These are phyloP conservation scores for Alternaria sp. DNA, from an alignment of 2,329 filamentous ascomycete genomes.

Conservation along the genomic window DNA sequence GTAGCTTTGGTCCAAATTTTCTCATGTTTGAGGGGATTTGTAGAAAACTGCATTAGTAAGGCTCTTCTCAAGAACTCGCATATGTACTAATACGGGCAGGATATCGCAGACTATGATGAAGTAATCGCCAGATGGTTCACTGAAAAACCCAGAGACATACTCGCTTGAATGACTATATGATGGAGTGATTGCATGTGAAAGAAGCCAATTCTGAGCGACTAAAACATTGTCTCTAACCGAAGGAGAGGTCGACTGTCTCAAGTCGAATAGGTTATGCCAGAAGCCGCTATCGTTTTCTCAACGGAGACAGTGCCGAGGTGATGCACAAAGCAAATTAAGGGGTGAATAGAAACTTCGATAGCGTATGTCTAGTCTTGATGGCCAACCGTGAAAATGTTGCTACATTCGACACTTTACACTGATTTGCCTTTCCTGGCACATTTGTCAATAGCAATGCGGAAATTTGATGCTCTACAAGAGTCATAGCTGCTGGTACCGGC, in stretches of 20 bases:
- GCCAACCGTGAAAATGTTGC: conserved; percentile 10
- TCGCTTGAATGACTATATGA: too few relatives aligned
- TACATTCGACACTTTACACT: conserved; percentile 4
- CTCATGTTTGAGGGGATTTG: background rate
- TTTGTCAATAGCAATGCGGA: background rate
- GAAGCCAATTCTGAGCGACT: too few relatives aligned
- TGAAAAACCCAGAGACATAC: background rate
- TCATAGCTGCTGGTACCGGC: conserved; percentile 2
- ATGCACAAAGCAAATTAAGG: background rate
- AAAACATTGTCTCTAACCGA: too few relatives aligned
- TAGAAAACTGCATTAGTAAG: background rate
- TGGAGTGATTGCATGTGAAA: too few relatives aligned
- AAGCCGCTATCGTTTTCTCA: background rate
- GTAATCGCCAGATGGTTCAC: background rate
- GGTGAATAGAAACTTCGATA: background rate
- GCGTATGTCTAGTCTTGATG: background rate
- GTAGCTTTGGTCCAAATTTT: background rate
- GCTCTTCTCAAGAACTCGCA: background rate
- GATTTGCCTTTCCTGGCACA: conserved; percentile 5
- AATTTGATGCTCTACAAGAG: conserved; percentile 1
- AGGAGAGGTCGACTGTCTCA: background rate
- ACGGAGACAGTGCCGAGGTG: background rate
- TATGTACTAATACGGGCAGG: background rate
- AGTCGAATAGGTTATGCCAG: background rate
- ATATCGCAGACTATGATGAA: background rate